Percentiles rank a stretch among this genome's conserved stretches.
phyloP scores from a whole-genome alignment of 805 yeast species.

The Jamesozyma gamospora region DNA sequence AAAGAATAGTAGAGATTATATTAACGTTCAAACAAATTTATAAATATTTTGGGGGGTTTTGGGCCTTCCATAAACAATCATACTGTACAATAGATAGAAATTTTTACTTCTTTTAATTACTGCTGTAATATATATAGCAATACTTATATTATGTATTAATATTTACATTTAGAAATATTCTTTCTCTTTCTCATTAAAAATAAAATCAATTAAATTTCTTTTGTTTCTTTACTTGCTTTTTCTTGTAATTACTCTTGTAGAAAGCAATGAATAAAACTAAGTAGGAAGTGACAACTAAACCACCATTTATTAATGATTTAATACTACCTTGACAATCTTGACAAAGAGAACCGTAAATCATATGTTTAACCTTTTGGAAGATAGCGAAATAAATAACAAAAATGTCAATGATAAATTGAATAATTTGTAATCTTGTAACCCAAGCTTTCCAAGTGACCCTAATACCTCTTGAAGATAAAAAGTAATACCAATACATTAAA shows the following conservation, averaged over 20 bases:
- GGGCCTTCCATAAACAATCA: no score
- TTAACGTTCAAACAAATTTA: no score
- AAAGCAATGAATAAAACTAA: slow-evolving; percentile 66
- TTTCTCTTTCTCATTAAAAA: neutral
- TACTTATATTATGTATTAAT: no score
- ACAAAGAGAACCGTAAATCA: slow-evolving; percentile 30
- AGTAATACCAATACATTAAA: slow-evolving; percentile 96
- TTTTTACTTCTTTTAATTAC: no score
- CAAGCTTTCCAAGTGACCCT: slow-evolving; percentile 99
- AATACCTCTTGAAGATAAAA: slow-evolving; percentile 82
- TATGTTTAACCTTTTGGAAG: neutral
- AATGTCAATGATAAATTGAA: slow-evolving; percentile 84
- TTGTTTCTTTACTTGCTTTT: neutral
- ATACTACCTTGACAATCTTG: slow-evolving; percentile 69
- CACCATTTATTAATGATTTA: slow-evolving; percentile 62
- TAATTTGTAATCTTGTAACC: slow-evolving; percentile 92
- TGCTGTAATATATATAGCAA: no score
- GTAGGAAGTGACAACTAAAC: slow-evolving; percentile 67
- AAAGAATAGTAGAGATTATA: no score
- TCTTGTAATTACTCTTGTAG: slow-evolving; percentile 36
- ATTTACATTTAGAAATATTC: no score
- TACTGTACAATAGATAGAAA: no score
- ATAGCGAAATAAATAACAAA: slow-evolving; percentile 87
- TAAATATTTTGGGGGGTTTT: neutral
- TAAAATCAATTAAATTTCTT: slow-evolving; percentile 26